These are phyloP conservation scores for Lodderomyces margitis DNA, from an alignment of 1,139 yeast genomes.

Conservation along the genomic window DNA sequence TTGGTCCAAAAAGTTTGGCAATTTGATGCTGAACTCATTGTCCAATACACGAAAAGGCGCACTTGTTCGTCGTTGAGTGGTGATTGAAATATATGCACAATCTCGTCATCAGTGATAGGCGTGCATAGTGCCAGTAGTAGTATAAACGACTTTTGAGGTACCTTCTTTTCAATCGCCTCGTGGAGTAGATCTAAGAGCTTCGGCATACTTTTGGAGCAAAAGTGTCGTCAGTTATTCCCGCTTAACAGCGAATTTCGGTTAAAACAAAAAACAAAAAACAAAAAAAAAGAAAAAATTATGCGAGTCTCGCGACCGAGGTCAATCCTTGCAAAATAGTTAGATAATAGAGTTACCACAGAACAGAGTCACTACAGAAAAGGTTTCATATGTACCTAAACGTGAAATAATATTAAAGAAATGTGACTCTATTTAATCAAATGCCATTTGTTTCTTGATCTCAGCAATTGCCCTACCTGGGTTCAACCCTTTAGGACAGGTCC, in stretches of 20 bases:
- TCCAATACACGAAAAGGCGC: conserved; percentile 1
- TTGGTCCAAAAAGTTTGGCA: conserved; percentile 1
- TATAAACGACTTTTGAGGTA: conserved; percentile 1
- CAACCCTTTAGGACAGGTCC: conserved; percentile 98
- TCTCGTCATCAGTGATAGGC: conserved; percentile 1
- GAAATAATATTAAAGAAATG: neutral
- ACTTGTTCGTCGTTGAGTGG: conserved; percentile 1
- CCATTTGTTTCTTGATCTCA: conserved; percentile 91
- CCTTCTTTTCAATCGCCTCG: neutral
- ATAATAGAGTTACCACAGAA: too few relatives aligned
- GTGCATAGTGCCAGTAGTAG: neutral
- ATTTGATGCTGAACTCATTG: neutral
- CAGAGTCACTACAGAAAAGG: too few relatives aligned
- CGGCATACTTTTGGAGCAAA: neutral
- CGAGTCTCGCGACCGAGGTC: conserved; percentile 1
- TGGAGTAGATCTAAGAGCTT: conserved; percentile 1
- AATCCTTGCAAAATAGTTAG: neutral
- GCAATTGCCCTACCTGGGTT: conserved; percentile 99
- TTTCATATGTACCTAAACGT: neutral
- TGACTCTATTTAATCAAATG: conserved; percentile 52
- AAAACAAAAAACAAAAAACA: too few relatives aligned
- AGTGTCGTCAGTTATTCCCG: neutral
- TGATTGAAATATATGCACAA: neutral
- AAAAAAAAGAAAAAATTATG: neutral
- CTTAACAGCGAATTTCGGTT: neutral